Evolutionary conservation across 768 basidiomycete genomes (phyloP), one percentile per base, ranked within the genome.

Genomic region (Calocera cornea): DNA sequence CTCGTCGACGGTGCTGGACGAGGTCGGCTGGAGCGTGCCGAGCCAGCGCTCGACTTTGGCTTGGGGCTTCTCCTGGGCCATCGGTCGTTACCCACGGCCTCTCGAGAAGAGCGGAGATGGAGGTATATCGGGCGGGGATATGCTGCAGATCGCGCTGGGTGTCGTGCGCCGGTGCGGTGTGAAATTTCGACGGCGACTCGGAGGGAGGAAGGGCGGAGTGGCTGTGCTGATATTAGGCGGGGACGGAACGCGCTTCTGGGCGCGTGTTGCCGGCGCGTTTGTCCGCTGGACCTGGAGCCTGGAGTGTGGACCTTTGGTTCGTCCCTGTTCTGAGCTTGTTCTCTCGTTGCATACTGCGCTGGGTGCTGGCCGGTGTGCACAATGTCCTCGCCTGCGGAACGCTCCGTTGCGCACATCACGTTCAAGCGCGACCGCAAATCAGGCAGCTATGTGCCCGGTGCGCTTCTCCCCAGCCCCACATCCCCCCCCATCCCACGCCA

Each of bases 121-220:
- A 65, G 65, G 29, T 68, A 33, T 34, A 65, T 47, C 10, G 65
- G 7, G 65, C 22, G 11, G 36, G 29, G 65, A 47, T 41, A 40
- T 36, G 22, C 44, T 40, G 10, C 41, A 40, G 5, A n/a, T 34
- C 22, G 47, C 66, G 17, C 44, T 65, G 8, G 19, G 40, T 41
- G 40, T 41, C 40, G 40, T 41, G 40, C 40, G 40, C 40, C 40
- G 49, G 24, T 50, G n/a, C n/a, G n/a, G n/a, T n/a, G n/a, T n/a
- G n/a, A n/a, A n/a, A n/a, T n/a, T n/a, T n/a, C n/a, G n/a, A n/a
- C n/a, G n/a, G n/a, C 40, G 19, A 19, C 40, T 10, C 11, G 11
- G 19, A 41, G 40, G 40, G 40, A 10, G 40, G 40, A 41, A 10
- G 40, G 40, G 19, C 40, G 40, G 40, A 10, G 49, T 50, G 49